phyloP scores from a whole-genome alignment of 2,329 filamentous ascomycete species.

The Cladophialophora carrionii region DNA sequence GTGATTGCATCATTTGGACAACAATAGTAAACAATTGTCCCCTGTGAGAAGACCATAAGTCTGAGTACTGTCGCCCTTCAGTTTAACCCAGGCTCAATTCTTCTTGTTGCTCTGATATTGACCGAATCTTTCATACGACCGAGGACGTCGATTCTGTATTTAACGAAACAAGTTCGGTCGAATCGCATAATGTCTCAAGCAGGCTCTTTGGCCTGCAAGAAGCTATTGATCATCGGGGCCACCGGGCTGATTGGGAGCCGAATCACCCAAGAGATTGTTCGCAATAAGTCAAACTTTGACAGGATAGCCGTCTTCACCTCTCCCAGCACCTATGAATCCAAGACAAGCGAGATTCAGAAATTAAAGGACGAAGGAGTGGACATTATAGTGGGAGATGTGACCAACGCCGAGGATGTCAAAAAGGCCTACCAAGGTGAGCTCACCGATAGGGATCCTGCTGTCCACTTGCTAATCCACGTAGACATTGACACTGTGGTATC shows the following conservation, averaged over 20 bases:
- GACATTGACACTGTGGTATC: slow-evolving; percentile 67
- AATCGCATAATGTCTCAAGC: background rate
- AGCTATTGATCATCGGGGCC: slow-evolving; percentile 57
- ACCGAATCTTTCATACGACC: slow-evolving; percentile 11
- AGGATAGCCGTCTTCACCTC: slow-evolving; percentile 63
- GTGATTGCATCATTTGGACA: slow-evolving; percentile 1
- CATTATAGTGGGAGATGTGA: slow-evolving; percentile 61
- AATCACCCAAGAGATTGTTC: slow-evolving; percentile 55
- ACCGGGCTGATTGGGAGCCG: slow-evolving; percentile 57
- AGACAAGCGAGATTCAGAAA: slow-evolving; percentile 52
- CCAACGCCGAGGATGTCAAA: slow-evolving; percentile 55
- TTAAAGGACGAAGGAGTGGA: slow-evolving; percentile 55
- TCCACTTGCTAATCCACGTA: slow-evolving; percentile 1
- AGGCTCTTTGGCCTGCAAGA: slow-evolving; percentile 21
- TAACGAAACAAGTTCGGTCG: background rate
- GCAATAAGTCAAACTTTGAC: slow-evolving; percentile 50
- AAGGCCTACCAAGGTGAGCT: slow-evolving; percentile 57
- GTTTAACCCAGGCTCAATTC: background rate
- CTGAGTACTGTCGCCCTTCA: background rate
- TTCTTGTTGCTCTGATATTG: background rate
- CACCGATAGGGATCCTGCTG: background rate
- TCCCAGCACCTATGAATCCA: slow-evolving; percentile 53
- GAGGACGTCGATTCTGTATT: background rate
- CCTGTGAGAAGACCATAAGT: background rate
- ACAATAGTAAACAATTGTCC: background rate